Percentiles rank a stretch among this genome's conserved stretches.
Evolutionary conservation across 257 asterid genomes (phyloP).

Genomic region (Lycium ferocissimum): DNA sequence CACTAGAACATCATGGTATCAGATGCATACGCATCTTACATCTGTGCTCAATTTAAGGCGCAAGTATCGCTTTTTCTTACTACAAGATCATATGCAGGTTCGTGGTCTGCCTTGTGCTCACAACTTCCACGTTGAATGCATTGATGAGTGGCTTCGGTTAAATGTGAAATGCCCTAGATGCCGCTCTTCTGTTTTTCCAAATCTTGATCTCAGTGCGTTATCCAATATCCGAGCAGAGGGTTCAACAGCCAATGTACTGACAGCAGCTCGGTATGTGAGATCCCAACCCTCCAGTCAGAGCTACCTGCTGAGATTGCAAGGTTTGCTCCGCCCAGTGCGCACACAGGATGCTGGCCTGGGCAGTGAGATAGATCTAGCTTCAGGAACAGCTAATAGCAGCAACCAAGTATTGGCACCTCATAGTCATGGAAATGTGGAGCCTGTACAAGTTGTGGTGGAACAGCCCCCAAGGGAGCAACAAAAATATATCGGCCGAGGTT

Average conservation of each 20-base stretch:
- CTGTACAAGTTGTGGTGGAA: slow-evolving; percentile 59
- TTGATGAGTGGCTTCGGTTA: slow-evolving; percentile 94
- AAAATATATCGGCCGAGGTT: background rate
- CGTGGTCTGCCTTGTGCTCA: slow-evolving; percentile 99
- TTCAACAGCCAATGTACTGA: slow-evolving; percentile 52
- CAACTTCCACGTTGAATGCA: slow-evolving; percentile 96
- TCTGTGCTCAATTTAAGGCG: background rate
- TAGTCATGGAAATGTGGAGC: slow-evolving; percentile 38
- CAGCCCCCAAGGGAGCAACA: slow-evolving; percentile 42
- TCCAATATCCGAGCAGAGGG: slow-evolving; percentile 74
- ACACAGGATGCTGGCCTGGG: slow-evolving; percentile 47
- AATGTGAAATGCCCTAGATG: slow-evolving; percentile 97
- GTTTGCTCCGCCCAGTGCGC: slow-evolving; percentile 67
- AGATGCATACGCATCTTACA: background rate
- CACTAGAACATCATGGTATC: background rate
- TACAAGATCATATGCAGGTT: slow-evolving; percentile 58
- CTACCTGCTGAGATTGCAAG: slow-evolving; percentile 78
- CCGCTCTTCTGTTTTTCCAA: slow-evolving; percentile 93
- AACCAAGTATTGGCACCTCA: slow-evolving; percentile 37
- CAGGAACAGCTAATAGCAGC: slow-evolving; percentile 42
- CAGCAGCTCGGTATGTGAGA: slow-evolving; percentile 65
- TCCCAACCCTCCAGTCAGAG: slow-evolving; percentile 82
- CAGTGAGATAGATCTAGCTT: slow-evolving; percentile 38
- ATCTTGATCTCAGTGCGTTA: slow-evolving; percentile 88
- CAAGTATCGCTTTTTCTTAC: slow-evolving; percentile 12